Evolutionary conservation across 192 early-diverging fungal species (phyloP).

Genomic region (Coemansia sp.): DNA sequence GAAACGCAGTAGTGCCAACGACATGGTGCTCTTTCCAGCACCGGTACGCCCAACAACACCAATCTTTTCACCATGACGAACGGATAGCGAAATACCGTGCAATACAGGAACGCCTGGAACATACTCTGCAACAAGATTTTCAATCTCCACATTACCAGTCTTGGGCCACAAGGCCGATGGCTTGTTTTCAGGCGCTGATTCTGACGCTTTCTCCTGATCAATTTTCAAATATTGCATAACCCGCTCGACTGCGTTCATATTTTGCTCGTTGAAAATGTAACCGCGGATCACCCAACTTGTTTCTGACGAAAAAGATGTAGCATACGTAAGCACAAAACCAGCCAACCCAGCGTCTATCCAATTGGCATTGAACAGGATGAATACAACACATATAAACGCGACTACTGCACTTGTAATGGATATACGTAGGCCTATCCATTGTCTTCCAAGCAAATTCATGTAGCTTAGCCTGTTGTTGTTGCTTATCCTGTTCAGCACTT

Average conservation of each 20-base stretch:
- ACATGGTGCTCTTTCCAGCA: no score
- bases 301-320: conserved; percentile 75
- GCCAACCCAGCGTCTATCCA: conserved; percentile 80
- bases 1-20: conserved; percentile 71
- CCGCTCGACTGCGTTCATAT: conserved; percentile 77
- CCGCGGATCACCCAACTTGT: conserved; percentile 75
- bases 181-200: no score
- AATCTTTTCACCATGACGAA: conserved; percentile 75
- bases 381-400: conserved; percentile 63
- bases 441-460: conserved; percentile 75
- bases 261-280: conserved; percentile 77
- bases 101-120: no score
- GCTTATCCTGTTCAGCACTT: not conserved
- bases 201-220: no score
- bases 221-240: no score
- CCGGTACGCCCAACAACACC: conserved; percentile 88
- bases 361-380: conserved; percentile 57
- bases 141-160: no score
- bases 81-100: no score
- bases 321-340: conserved; percentile 78
- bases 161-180: no score
- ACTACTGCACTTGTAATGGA: conserved; percentile 76
- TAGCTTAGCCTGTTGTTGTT: conserved; percentile 33
- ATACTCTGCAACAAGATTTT: no score
- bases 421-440: conserved; percentile 81